Evolutionary conservation across 1,284 basidiomycete species (phyloP), one percentile per base, ranked within the genome.

Genomic region (Pyrrhoderma lamaoense): DNA sequence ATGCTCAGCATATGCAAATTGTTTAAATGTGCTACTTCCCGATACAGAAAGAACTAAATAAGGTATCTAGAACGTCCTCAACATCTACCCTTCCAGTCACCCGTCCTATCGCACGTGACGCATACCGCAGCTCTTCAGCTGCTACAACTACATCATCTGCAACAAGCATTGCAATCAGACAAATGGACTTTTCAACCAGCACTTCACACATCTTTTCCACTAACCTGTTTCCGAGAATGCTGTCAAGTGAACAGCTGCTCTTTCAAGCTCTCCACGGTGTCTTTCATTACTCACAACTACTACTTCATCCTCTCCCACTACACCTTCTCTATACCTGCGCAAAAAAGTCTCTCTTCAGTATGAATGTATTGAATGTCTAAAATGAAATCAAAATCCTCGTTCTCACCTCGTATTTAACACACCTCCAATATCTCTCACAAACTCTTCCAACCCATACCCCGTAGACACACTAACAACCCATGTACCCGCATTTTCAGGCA

Each of bases 1-100:
- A n/a, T n/a, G n/a, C n/a, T n/a, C n/a, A n/a, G 21, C 5, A 31
- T 11, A 11, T 11, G 27, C 27, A 5, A 31, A 5, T 47, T 8
- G 4, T 44, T 49, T 19, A 2, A 38, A 21, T n/a, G 19, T 42
- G 21, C 54, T 62, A 89, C 67, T 90, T 90, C 27, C 90, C 90
- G 52, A 93, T 89, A 62, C 89, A 93, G 64, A 93, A 93, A 49
- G 87, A 84, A 31, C 75, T 72, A 63, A 94, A 94, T 34, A 94
- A 76, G 34, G 76, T 77, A 54, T 92, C 90, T 18, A 94, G 65
- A 7, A 93, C 73, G 55, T 93, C 87, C 60, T 94, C 85, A 25
- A 83, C 76, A 47, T 81, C 78, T 54, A 89, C 78, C 21, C 73
- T 62, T 1, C 91, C 90, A 3, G 85, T 84, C 14, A 93, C 77